phyloP scores from a whole-genome alignment of 106 monocot species.

The Dendrobium catenatum region DNA sequence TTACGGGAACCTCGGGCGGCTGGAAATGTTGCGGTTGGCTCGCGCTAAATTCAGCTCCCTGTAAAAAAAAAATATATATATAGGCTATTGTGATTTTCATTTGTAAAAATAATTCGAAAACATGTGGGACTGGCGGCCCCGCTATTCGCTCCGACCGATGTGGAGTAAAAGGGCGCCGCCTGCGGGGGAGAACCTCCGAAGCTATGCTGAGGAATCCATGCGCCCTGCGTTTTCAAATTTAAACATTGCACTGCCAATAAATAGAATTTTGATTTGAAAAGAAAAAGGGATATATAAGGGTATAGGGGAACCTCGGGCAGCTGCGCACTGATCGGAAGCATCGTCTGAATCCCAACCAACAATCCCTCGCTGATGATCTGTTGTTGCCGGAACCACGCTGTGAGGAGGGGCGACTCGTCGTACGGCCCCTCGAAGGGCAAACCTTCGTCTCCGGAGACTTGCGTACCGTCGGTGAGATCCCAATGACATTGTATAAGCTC shows the following conservation, averaged over 20 bases:
- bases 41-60: constrained; percentile 40
- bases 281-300: too few relatives aligned
- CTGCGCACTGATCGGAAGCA: constrained; percentile 30
- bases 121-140: too few relatives aligned
- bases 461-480: constrained; percentile 18
- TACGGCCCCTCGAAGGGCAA: constrained; percentile 14
- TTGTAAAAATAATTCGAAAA: not conserved
- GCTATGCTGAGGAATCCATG: too few relatives aligned
- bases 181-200: too few relatives aligned
- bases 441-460: constrained; percentile 5
- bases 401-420: constrained; percentile 70
- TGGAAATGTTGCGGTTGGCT: constrained; percentile 26
- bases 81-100: too few relatives aligned
- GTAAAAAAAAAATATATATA: not conserved
- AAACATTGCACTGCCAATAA: too few relatives aligned
- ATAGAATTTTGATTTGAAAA: too few relatives aligned
- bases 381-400: constrained; percentile 64
- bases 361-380: constrained; percentile 49
- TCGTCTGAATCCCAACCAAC: constrained; percentile 16
- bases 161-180: too few relatives aligned
- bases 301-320: too few relatives aligned
- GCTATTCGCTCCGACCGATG: too few relatives aligned
- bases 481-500: constrained; percentile 49
- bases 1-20: constrained; percentile 20
- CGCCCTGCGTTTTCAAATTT: too few relatives aligned